Evolutionary conservation across 495 filamentous ascomycete species (phyloP).

Genomic region (Xylaria cubensis): DNA sequence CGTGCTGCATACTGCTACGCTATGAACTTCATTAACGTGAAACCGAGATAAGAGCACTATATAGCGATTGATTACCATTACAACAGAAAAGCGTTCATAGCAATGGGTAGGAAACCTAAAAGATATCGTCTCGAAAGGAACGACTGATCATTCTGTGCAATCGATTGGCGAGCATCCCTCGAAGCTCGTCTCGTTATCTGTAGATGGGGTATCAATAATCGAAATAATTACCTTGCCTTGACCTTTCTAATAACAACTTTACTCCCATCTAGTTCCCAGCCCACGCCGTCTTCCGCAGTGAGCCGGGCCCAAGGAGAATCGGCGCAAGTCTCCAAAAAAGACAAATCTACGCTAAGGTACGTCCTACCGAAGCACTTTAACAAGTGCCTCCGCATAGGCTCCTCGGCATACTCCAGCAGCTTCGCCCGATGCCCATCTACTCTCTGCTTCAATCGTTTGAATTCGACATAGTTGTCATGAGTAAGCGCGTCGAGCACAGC

Average conservation of each 20-base stretch:
- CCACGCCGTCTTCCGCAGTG: conserved; percentile 67
- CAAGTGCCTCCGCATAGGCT: conserved; percentile 70
- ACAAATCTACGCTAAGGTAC: conserved; percentile 75
- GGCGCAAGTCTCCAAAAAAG: conserved; percentile 68
- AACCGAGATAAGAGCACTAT: neutral
- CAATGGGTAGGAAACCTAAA: neutral
- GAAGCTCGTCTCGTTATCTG: conserved; percentile 8
- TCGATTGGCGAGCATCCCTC: neutral
- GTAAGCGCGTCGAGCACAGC: conserved; percentile 72
- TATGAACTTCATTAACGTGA: neutral
- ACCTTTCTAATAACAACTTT: conserved; percentile 73
- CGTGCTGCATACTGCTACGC: neutral
- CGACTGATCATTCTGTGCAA: neutral
- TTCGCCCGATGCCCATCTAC: conserved; percentile 79
- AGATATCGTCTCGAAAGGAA: neutral
- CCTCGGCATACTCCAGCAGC: conserved; percentile 81
- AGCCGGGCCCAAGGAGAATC: conserved; percentile 72
- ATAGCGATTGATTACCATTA: neutral
- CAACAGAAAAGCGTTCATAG: neutral
- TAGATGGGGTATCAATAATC: conserved; percentile 40
- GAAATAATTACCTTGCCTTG: conserved; percentile 40
- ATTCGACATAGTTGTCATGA: conserved; percentile 81
- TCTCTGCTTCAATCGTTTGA: conserved; percentile 70
- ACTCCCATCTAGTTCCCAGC: conserved; percentile 77
- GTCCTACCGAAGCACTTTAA: conserved; percentile 83